Percentiles rank a stretch among this genome's conserved stretches.
Conservation (phyloP, 179 eudicot genomes). For the Sideroxylon spinosum region DNA sequence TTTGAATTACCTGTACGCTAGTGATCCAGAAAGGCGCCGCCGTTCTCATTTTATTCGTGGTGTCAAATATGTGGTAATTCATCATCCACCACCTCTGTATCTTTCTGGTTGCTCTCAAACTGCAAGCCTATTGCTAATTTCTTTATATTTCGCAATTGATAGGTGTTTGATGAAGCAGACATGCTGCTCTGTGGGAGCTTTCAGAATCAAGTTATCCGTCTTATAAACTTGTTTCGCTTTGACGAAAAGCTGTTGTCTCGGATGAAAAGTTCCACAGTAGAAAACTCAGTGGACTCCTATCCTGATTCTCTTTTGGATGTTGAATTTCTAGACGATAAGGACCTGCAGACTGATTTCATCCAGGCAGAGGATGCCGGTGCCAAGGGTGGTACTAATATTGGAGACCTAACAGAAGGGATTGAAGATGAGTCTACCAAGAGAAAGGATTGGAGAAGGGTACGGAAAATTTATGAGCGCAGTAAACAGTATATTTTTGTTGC, state of each 20-base stretch:
- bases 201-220: conserved; percentile 83
- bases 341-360: conserved; percentile 20
- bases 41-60: conserved; percentile 59
- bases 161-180: conserved; percentile 99
- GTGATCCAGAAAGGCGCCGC: conserved; percentile 60
- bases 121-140: neutral
- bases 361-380: conserved; percentile 33
- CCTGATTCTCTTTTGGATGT: conserved; percentile 27
- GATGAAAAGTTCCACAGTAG: conserved; percentile 22
- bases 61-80: conserved; percentile 71
- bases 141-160: conserved; percentile 17
- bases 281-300: conserved; percentile 25
- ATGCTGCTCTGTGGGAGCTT: conserved; percentile 91
- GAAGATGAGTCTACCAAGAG: conserved; percentile 27
- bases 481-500: conserved; percentile 93
- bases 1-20: conserved; percentile 70
- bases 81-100: neutral
- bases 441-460: conserved; percentile 76
- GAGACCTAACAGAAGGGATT: conserved; percentile 21
- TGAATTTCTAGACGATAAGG: conserved; percentile 39
- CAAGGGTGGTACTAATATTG: conserved; percentile 28
- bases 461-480: conserved; percentile 65
- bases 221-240: conserved; percentile 88
- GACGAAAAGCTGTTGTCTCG: conserved; percentile 85
- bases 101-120: neutral